Base-by-base conservation (phyloP, 176 grass and related monocot species). In the Ampelocalamus luodianensis region DNA sequence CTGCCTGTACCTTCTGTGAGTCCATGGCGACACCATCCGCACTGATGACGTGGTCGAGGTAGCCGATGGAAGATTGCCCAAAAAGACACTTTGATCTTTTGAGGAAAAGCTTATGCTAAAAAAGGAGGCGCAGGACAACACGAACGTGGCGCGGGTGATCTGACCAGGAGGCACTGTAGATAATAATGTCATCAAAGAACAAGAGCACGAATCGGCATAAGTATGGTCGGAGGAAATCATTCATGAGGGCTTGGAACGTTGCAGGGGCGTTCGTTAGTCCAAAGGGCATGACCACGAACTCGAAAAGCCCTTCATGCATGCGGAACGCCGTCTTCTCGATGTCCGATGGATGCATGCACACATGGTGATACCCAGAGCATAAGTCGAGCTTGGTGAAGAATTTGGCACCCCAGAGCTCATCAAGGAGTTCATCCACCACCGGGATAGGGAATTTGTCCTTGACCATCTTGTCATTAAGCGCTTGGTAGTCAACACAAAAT, bases 211-310 rank as follows among this genome's bases (percentile, higher is more conserved):
- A 44, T 0, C 16, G 53, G 0, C n/a, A 36, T 0, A 78, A 37
- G 4, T 26, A 18, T 1, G 5, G 39, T 40, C 16, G 23, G 0
- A 83, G n/a, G 3, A 74, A 48, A 4, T 4, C 8, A 4, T 74
- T 74, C 48, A 54, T 64, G 17, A 74, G 42, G 0, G 23, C n/a
- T 15, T 44, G 43, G 17, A 83, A 83, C 0, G 37, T 74, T 2
- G 50, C 14, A 4, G 39, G 23, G 0, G 36, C 38, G 2, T 83
- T 83, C 1, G 69, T 64, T 0, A 50, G 53, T 0, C 68, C 81
- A 60, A 73, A 74, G 1, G 68, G 68, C 69, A 65, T 83, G 1
- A 83, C 54, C 15, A 74, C 5, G 15, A 83, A 74, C 9, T 83
- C 81, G 1, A 44, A 78, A 0, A 26, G 14, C 1, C 76, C 56